Base-by-base conservation (phyloP, 2,329 filamentous ascomycete genomes). In the Verticillium klebahnii region DNA sequence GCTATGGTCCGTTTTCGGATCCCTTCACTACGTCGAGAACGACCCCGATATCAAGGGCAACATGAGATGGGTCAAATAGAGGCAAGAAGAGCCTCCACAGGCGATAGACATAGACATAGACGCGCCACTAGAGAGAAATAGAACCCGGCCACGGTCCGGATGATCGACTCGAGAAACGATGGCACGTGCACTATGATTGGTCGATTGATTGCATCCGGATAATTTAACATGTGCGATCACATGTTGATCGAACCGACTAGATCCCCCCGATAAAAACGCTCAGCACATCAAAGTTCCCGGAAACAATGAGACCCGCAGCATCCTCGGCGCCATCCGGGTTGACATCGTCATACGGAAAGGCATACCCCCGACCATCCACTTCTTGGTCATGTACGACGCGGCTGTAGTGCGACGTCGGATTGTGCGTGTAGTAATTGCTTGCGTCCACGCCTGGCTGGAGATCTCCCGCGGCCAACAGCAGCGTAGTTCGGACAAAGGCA, bases 281-380 rank as follows among this genome's bases (percentile, higher is more conserved):
- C 61, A 76, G 61, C 14, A 57, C 66, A 3, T 69, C 61, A 0
- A 70, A 69, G 11, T 57, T 62, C 1, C 66, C 68, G 1, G 72
- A 71, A 0, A 68, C 58, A 17, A 77, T 69, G 15, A 70, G 63
- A 0, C 74, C 76, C 1, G 76, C 76, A 3, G 83, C 82, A 69
- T 89, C 84, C 65, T 79, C 75, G 32, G 80, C 78, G 19, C 80
- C 84, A 63, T 79, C 76, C 0, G 85, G 82, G 60, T 85, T 83
- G 19, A 90, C 87, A 69, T 90, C 88, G 68, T 90, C 88, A 66
- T 89, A 90, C 0, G 88, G 80, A 69, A 89, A 90, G 0, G 85
- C 83, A 69, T 90, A 90, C 0, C 88, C 88, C 55, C 78, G 75
- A 1, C 81, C 81, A 69, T 89, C 85, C 5, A 80, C 69, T 73